Evolutionary conservation across 1,139 yeast species (phyloP).

Genomic region (Kazachstania sp.): DNA sequence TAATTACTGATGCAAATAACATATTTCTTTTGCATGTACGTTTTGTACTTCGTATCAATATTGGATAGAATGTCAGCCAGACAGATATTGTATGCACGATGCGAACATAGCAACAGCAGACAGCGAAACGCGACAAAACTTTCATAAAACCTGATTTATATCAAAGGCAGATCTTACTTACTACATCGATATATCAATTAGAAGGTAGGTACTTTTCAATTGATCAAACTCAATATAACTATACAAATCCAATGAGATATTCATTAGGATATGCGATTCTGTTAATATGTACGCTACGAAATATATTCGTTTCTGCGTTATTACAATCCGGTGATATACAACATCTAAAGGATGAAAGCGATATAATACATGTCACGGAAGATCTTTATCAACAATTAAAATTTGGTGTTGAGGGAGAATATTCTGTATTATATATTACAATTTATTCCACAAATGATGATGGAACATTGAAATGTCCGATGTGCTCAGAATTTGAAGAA

Average conservation of each 20-base stretch:
- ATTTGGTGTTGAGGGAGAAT: conserved; percentile 36
- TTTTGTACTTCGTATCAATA: background rate
- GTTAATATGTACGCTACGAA: background rate
- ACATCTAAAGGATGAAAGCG: conserved; percentile 16
- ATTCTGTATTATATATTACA: conserved; percentile 39
- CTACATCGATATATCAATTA: no score
- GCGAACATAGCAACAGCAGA: no score
- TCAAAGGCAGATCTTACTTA: no score
- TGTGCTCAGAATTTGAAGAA: conserved; percentile 38
- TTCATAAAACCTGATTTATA: no score
- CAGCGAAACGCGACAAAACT: no score
- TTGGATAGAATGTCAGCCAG: background rate
- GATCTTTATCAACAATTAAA: conserved; percentile 26
- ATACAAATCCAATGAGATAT: background rate
- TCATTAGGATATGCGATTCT: background rate
- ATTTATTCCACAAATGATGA: conserved; percentile 29
- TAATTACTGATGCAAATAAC: background rate
- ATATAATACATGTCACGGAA: conserved; percentile 28
- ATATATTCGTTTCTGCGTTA: background rate
- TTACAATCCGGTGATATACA: conserved; percentile 7
- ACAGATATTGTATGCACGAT: no score
- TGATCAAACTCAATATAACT: no score
- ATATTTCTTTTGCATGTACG: background rate
- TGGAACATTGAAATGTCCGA: conserved; percentile 33
- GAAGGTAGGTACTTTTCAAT: no score